Evolutionary conservation across 768 basidiomycete species (phyloP).

Genomic region (Chlorophyllum brunneum): DNA sequence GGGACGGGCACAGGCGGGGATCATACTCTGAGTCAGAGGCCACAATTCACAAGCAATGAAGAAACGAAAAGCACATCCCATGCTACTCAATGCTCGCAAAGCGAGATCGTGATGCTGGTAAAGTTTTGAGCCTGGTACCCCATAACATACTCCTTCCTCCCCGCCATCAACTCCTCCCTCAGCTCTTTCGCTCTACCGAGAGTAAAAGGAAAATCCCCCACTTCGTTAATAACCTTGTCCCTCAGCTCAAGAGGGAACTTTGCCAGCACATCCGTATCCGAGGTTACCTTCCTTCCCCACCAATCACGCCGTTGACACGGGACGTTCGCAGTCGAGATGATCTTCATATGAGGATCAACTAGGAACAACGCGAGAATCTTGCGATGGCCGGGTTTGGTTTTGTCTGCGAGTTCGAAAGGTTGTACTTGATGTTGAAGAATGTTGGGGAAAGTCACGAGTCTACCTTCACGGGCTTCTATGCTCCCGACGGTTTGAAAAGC

Average conservation of each 20-base stretch:
- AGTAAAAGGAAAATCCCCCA: slow-evolving; percentile 23
- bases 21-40: too few species aligned
- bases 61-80: too few species aligned
- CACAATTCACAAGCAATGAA: too few species aligned
- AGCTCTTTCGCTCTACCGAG: slow-evolving; percentile 24
- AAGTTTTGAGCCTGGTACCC: slow-evolving; percentile 13
- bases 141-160: slow-evolving; percentile 22
- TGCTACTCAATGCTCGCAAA: slow-evolving; percentile 26
- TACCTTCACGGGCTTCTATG: slow-evolving; percentile 30
- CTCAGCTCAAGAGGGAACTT: slow-evolving; percentile 23
- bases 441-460: slow-evolving; percentile 39
- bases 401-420: slow-evolving; percentile 30
- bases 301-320: slow-evolving; percentile 25
- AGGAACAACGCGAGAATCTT: slow-evolving; percentile 38
- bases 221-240: slow-evolving; percentile 17
- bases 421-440: slow-evolving; percentile 36
- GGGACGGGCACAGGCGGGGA: too few species aligned
- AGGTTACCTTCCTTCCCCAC: slow-evolving; percentile 15
- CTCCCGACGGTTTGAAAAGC: slow-evolving; percentile 28
- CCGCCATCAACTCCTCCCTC: slow-evolving; percentile 27
- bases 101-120: slow-evolving; percentile 16
- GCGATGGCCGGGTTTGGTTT: slow-evolving; percentile 31
- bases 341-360: slow-evolving; percentile 26
- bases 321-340: slow-evolving; percentile 22
- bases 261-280: neutral